Conservation (phyloP, 495 filamentous ascomycete species). For the Hypoxylon subgilvum region DNA sequence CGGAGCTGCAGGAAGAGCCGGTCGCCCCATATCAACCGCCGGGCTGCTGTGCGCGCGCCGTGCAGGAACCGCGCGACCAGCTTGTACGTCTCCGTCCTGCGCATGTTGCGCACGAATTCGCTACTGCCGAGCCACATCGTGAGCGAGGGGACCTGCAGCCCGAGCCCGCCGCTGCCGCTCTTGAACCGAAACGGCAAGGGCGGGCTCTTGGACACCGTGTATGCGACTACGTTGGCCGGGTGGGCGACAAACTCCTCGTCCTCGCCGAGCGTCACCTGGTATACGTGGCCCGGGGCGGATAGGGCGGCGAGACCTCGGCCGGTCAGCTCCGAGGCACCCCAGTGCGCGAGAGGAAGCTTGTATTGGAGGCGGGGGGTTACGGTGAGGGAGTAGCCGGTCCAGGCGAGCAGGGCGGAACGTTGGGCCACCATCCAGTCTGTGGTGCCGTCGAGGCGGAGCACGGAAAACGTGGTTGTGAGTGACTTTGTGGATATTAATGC, state of each 20-base stretch:
- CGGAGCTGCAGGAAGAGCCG: slow-evolving; percentile 87
- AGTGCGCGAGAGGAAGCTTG: slow-evolving; percentile 79
- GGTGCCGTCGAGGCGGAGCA: slow-evolving; percentile 90
- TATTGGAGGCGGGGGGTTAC: slow-evolving; percentile 75
- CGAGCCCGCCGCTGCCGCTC: slow-evolving; percentile 73
- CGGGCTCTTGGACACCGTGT: slow-evolving; percentile 73
- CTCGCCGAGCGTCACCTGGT: slow-evolving; percentile 75
- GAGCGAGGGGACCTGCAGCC: slow-evolving; percentile 77
- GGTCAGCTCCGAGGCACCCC: slow-evolving; percentile 87
- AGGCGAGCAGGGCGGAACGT: slow-evolving; percentile 83
- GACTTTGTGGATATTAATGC: slow-evolving; percentile 87
- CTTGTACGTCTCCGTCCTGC: slow-evolving; percentile 73
- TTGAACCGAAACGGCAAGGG: slow-evolving; percentile 86
- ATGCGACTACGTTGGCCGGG: slow-evolving; percentile 86
- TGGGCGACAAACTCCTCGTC: slow-evolving; percentile 89
- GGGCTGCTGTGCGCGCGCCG: slow-evolving; percentile 71
- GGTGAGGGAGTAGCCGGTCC: slow-evolving; percentile 88
- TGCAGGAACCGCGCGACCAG: slow-evolving; percentile 64
- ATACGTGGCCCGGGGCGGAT: slow-evolving; percentile 82
- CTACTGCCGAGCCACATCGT: slow-evolving; percentile 60
- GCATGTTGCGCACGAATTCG: slow-evolving; percentile 73
- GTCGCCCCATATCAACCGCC: slow-evolving; percentile 91
- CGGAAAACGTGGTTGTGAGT: slow-evolving; percentile 78
- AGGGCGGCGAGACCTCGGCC: slow-evolving; percentile 87
- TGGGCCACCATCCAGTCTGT: slow-evolving; percentile 94